Percentiles rank a stretch among this genome's conserved stretches.
Conservation (phyloP, 441 rosid species). For the Euphorbia celastroides region DNA sequence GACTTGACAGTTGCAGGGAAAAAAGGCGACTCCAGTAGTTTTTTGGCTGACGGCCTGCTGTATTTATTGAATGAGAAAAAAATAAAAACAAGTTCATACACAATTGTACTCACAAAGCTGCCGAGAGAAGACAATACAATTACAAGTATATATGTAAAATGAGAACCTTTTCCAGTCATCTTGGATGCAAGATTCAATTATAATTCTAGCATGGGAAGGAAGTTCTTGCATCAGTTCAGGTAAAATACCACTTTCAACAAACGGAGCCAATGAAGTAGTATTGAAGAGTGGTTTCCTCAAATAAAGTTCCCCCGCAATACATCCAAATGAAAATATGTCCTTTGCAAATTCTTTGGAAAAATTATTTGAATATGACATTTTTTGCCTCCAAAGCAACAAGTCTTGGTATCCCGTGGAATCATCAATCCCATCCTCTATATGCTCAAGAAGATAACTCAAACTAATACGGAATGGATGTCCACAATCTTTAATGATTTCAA, state of each 20-base stretch:
- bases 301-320: conserved; percentile 80
- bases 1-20: conserved; percentile 77
- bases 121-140: not conserved
- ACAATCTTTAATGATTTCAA: conserved; percentile 29
- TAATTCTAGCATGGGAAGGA: conserved; percentile 60
- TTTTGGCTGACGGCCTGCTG: conserved; percentile 86
- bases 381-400: conserved; percentile 68
- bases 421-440: conserved; percentile 47
- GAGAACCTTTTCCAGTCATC: conserved; percentile 60
- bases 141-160: not conserved
- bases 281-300: conserved; percentile 71
- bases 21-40: conserved; percentile 81
- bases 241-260: conserved; percentile 42
- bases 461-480: conserved; percentile 38
- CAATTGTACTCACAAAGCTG: not conserved
- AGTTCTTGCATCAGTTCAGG: conserved; percentile 65
- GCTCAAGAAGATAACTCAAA: conserved; percentile 64
- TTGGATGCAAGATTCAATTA: conserved; percentile 78
- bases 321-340: conserved; percentile 83
- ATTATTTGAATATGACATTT: conserved; percentile 29
- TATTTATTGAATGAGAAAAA: conserved; percentile 24
- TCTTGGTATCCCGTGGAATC: conserved; percentile 61
- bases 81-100: conserved; percentile 20
- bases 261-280: conserved; percentile 52
- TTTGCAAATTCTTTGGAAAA: conserved; percentile 40